Evolutionary conservation across 1,139 yeast species (phyloP), one percentile per base, ranked within the genome.

Genomic region (Geotrichum phurueaensis): DNA sequence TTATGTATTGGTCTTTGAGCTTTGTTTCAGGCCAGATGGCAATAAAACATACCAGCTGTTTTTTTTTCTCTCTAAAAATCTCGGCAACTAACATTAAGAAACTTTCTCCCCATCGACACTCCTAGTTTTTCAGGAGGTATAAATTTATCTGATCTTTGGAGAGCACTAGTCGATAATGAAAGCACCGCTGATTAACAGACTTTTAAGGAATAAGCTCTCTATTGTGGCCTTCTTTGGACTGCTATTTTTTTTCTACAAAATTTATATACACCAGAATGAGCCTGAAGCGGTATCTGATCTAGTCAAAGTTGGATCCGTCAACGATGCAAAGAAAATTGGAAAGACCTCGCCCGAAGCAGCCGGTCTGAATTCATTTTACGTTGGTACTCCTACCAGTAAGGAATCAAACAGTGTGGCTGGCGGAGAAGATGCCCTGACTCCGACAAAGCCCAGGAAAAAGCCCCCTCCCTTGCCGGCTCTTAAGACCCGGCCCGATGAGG

Each of bases 241-340:
- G 22, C 15, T 48, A 3, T 6, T 39, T 7, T 22, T 53, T 12
- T 10, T 43, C 20, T 43, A 10, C 33, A 29, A 43, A 5, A 3
- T 53, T 10, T 25, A 22, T 12, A 9, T 10, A 7, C n/a, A 39
- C 22, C 47, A 39, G 3, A 13, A n/a, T 5, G 20, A 39, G 47
- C 18, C 47, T 39, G 47, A 39, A n/a, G 18, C 18, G n/a, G 18
- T 4, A 39, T 39, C 47, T 39, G 7, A n/a, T 39, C 10, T 5
- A n/a, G 47, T 7, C 18, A 15, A 13, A n/a, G 47, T 3, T 13
- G 18, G 20, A n/a, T 39, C 9, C 20, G 22, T 39, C 47, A 39
- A 39, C 20, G 2, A 39, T 18, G 56, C 56, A 13, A 53, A 53
- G 23, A 50, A 49, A 15, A 53, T 53, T 43, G 56, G 50, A 22